These are phyloP conservation scores for Prunus padus DNA, from an alignment of 306 rosid genomes.

Conservation along the genomic window DNA sequence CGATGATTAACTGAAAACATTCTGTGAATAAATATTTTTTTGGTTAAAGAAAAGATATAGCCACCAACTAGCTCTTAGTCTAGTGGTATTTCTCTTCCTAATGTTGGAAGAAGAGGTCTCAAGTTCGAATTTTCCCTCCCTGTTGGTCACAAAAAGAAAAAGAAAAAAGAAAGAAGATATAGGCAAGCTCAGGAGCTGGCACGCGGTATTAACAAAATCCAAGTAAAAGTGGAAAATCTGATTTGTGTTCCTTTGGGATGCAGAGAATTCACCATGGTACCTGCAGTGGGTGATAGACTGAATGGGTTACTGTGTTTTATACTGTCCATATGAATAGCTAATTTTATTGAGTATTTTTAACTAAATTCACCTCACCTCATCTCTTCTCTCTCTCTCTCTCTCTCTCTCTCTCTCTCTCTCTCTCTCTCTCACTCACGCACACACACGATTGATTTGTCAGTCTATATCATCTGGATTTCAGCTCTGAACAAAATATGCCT, in stretches of 20 bases:
- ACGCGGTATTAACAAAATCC: background rate
- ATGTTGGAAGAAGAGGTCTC: too few species aligned
- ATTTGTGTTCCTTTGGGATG: background rate
- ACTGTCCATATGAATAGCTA: background rate
- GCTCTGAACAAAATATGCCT: background rate
- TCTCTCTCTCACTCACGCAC: too few species aligned
- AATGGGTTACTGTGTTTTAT: background rate
- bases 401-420: background rate
- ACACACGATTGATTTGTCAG: background rate
- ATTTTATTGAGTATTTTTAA: background rate
- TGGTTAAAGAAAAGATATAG: too few species aligned
- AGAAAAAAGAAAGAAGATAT: background rate
- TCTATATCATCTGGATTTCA: conserved; percentile 1
- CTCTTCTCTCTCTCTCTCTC: background rate
- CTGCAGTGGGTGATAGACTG: background rate
- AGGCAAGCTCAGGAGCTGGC: background rate
- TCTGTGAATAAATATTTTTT: too few species aligned
- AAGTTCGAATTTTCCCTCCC: too few species aligned
- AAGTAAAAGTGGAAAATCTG: background rate
- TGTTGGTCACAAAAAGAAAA: background rate
- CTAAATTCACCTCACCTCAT: background rate
- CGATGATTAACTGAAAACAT: background rate
- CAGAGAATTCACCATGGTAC: too few species aligned
- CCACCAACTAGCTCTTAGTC: too few species aligned
- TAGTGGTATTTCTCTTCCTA: too few species aligned